These are phyloP conservation scores for Yamadazyma tumulicola DNA, from an alignment of 805 yeast species.

Conservation along the genomic window DNA sequence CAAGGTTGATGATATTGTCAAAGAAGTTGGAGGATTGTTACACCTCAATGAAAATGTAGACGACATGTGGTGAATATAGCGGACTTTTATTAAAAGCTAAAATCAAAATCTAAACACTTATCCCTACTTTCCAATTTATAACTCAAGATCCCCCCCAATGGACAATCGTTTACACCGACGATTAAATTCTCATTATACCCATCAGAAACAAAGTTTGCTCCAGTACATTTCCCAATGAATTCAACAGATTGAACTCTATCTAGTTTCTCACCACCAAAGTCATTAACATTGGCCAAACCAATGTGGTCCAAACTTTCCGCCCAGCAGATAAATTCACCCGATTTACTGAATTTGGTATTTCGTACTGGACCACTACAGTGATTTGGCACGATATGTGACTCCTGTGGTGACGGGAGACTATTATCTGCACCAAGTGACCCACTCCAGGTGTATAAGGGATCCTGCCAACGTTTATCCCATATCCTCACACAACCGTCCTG, in stretches of 20 bases:
- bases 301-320: constrained; percentile 60
- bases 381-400: constrained; percentile 5
- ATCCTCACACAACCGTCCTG: constrained; percentile 57
- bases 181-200: constrained; percentile 45
- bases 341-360: constrained; percentile 46
- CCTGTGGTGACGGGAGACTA: background rate
- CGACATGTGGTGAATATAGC: constrained; percentile 37
- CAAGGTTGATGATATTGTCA: constrained; percentile 28
- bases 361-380: constrained; percentile 48
- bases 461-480: constrained; percentile 46
- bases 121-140: constrained; percentile 36
- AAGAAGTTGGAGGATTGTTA: constrained; percentile 36
- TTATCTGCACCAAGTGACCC: constrained; percentile 24
- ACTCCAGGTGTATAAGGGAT: constrained; percentile 30
- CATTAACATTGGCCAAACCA: constrained; percentile 43
- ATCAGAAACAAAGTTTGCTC: constrained; percentile 46
- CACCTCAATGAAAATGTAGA: constrained; percentile 35
- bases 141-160: constrained; percentile 56
- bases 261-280: constrained; percentile 16
- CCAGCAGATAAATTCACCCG: constrained; percentile 47
- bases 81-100: constrained; percentile 17
- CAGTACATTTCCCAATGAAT: constrained; percentile 57
- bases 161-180: constrained; percentile 53
- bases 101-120: constrained; percentile 41
- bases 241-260: constrained; percentile 45